Percentiles rank a stretch among this genome's conserved stretches.
phyloP scores from a whole-genome alignment of 306 rosid genomes.

The Heteromeles arbutifolia region DNA sequence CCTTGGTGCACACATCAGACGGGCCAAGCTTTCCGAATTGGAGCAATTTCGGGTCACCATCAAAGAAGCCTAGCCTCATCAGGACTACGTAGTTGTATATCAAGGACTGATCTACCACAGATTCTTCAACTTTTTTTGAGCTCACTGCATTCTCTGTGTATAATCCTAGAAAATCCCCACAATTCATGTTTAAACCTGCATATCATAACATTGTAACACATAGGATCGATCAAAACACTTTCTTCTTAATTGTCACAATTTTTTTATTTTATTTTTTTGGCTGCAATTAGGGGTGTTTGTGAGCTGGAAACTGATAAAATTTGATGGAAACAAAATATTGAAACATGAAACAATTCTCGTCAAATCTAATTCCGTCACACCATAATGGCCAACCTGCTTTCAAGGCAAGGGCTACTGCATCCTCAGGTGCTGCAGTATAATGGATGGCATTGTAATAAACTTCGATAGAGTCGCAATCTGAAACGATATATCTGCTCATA shows the following conservation, averaged over 20 bases:
- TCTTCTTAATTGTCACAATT: background rate
- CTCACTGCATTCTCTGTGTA: conserved; percentile 60
- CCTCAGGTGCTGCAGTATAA: conserved; percentile 65
- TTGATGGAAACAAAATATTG: too few relatives aligned
- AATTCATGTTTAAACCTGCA: conserved; percentile 79
- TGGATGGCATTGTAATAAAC: conserved; percentile 45
- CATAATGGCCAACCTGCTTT: conserved; percentile 44
- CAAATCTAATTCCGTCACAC: too few relatives aligned
- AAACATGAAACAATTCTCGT: too few relatives aligned
- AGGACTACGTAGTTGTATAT: conserved; percentile 65
- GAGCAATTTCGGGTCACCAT: conserved; percentile 46
- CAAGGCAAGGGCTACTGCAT: conserved; percentile 79
- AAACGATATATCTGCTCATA: conserved; percentile 57
- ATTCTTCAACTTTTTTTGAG: conserved; percentile 45
- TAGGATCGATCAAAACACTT: background rate
- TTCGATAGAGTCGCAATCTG: conserved; percentile 76
- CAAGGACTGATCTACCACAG: conserved; percentile 60
- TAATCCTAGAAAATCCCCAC: conserved; percentile 45
- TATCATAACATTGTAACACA: background rate
- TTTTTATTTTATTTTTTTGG: background rate
- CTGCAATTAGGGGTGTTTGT: background rate
- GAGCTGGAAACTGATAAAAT: too few relatives aligned
- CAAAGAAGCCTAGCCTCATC: conserved; percentile 74
- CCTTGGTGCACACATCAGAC: conserved; percentile 50
- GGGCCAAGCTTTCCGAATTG: conserved; percentile 59